A percentile compares a stretch with the other conserved stretches of the same genome.
Conservation (phyloP, 129 eudicot species). For the Daucus carota region DNA sequence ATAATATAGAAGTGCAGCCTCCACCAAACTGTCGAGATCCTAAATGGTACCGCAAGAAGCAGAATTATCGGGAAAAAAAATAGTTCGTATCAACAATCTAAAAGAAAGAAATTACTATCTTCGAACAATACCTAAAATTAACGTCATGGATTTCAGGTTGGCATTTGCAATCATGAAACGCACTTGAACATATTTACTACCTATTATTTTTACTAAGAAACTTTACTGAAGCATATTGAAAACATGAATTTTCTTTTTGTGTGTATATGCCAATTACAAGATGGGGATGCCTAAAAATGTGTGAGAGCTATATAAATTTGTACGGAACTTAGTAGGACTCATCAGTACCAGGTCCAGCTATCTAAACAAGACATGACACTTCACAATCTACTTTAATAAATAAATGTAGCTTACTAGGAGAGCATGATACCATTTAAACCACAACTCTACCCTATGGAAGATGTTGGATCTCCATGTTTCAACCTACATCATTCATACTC, state of each 20-base stretch:
- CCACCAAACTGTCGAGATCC: slow-evolving; percentile 95
- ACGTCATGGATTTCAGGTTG: background rate
- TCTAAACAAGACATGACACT: background rate
- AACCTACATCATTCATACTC: background rate
- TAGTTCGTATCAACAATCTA: background rate
- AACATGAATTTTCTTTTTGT: background rate
- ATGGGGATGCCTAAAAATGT: background rate
- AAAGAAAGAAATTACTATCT: background rate
- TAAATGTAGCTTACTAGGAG: background rate
- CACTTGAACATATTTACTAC: background rate
- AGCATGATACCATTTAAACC: background rate
- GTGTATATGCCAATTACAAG: background rate
- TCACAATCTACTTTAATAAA: background rate
- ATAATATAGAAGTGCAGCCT: slow-evolving; percentile 78
- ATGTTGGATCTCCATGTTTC: background rate
- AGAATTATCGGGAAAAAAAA: background rate
- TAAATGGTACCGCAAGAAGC: slow-evolving; percentile 19
- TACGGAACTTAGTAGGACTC: background rate
- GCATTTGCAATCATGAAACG: background rate
- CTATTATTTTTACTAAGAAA: background rate
- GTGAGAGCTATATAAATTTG: background rate
- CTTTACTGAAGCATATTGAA: background rate
- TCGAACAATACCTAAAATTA: background rate
- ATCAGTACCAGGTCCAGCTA: background rate
- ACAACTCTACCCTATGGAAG: background rate